These are phyloP conservation scores for Aspergillus neotritici DNA, from an alignment of 2,329 filamentous ascomycete species.

Conservation along the genomic window DNA sequence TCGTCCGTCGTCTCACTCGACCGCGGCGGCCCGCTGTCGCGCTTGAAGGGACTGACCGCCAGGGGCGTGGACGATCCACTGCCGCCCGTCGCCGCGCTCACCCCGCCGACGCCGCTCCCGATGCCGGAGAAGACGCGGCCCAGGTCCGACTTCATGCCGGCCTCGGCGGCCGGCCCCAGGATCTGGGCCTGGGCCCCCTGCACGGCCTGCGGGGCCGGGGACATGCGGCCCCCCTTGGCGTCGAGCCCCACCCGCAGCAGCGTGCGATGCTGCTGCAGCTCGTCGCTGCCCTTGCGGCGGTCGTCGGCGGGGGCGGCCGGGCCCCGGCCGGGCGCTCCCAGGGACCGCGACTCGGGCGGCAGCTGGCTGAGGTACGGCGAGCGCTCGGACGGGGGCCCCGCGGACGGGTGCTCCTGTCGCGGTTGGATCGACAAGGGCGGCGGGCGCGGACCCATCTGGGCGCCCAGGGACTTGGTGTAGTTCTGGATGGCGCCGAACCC, in stretches of 20 bases:
- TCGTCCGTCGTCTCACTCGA: constrained; percentile 32
- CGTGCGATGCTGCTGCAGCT: constrained; percentile 57
- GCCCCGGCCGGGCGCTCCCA: constrained; percentile 30
- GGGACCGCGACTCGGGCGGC: constrained; percentile 29
- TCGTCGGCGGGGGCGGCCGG: constrained; percentile 32
- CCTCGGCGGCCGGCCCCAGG: constrained; percentile 71
- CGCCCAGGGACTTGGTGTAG: constrained; percentile 39
- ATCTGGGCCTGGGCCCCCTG: constrained; percentile 82
- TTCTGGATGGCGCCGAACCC: constrained; percentile 38
- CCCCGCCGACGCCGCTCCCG: constrained; percentile 60
- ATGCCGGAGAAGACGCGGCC: constrained; percentile 95
- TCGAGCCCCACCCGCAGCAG: constrained; percentile 68
- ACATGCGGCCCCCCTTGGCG: constrained; percentile 73
- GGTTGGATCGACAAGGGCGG: constrained; percentile 28
- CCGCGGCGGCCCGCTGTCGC: constrained; percentile 45
- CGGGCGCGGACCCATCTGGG: constrained; percentile 33
- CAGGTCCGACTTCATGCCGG: constrained; percentile 90
- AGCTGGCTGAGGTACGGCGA: constrained; percentile 29
- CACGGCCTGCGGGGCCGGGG: constrained; percentile 85
- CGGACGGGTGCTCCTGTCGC: constrained; percentile 29
- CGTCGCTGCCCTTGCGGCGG: constrained; percentile 46
- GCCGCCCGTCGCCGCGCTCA: constrained; percentile 44
- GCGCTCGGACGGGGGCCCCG: constrained; percentile 31
- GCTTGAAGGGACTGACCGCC: constrained; percentile 47
- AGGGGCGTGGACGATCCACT: constrained; percentile 52